Base-by-base conservation (phyloP, 2,329 filamentous ascomycete species). In the Colletotrichum zoysiae region DNA sequence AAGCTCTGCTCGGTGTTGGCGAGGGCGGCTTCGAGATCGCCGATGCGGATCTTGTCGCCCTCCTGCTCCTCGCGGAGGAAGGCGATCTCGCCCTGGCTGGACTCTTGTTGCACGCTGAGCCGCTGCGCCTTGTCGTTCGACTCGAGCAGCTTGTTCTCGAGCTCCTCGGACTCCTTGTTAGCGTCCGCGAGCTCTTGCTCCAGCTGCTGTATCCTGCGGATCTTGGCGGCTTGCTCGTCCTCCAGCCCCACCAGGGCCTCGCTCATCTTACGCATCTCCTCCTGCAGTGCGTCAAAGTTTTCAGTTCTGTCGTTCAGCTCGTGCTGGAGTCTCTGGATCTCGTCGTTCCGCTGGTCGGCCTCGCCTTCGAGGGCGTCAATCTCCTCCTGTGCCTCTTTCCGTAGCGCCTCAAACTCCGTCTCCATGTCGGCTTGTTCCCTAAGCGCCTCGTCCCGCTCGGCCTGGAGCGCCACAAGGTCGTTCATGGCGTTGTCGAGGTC, bases 31-130 rank as follows among this genome's bases (percentile, higher is more conserved):
- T 98, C 95, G 9, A 98, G 86, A 78, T 98, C 95, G 48, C 95
- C 94, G 77, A 99, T 98, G 82, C 95, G 95, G 79, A 99, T 97
- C 87, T 99, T 99, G 85, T 99, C 96, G 23, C 89, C 90, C 82
- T 99, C 96, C 81, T 99, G 96, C 84, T 99, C 96, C 79, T 99
- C 96, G 1, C 96, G 91, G 62, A 99, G 82, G 87, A 99, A 99
- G 1, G 93, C 91, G 81, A 98, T 97, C 81, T 99, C 96, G 71
- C 92, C 92, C 77, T 98, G 95, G 68, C 93, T 92, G 6, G 94
- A 97, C 82, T 99, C 96, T 75, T 95, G 92, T 78, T 98, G 95
- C 42, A 99, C 94, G 5, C 93, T 92, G 3, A 98, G 87, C 65
- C 95, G 90, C 77, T 97, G 93, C 59, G 93, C 92, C 85, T 98